Base-by-base conservation (phyloP, 2,329 filamentous ascomycete genomes). In the Fusarium algeriense region DNA sequence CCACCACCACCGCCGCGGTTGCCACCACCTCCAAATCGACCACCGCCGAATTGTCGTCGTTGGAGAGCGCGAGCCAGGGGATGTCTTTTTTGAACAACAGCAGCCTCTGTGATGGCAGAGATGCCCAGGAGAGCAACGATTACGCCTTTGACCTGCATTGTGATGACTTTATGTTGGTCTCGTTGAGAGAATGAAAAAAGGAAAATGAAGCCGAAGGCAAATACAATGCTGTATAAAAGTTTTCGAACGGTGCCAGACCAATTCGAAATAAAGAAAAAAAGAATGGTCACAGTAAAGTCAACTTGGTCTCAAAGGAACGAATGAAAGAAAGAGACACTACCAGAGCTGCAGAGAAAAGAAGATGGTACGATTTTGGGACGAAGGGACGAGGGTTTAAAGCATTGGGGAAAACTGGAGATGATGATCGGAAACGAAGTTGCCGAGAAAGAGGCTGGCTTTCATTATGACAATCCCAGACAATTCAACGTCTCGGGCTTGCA, bases 71-170 rank as follows among this genome's bases (percentile, higher is more conserved):
- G 77, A 50, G 77, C 78, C 62, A 80, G 79, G 34, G 82, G 83
- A 60, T 73, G 79, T 68, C 76, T 76, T 60, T 81, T 80, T 61
- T 78, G 74, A 64, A 86, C 76, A 23, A 80, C 78, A 19, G 82
- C 87, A 58, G 83, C 87, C 41, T 88, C 85, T 60, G 81, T 76
- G 46, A 84, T 76, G 61, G 80, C 80, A 53, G 82, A 78, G 67
- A 87, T 76, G 78, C 87, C 83, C 77, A 86, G 68, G 26, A 89
- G 82, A 81, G 85, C 82, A 50, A 86, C 67, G 67, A 88, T 71
- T 49, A 86, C 75, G 65, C 81, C 81, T 78, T 87, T 87, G 77
- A 87, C 76, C 77, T 87, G 83, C 87, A 89, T 89, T 50, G 75
- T 86, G 82, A 60, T 48, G 67, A 67, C 60, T 60, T 49, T 64